Base-by-base conservation (phyloP, 2,329 filamentous ascomycete species). In the Aspergillus ochraceoroseus region DNA sequence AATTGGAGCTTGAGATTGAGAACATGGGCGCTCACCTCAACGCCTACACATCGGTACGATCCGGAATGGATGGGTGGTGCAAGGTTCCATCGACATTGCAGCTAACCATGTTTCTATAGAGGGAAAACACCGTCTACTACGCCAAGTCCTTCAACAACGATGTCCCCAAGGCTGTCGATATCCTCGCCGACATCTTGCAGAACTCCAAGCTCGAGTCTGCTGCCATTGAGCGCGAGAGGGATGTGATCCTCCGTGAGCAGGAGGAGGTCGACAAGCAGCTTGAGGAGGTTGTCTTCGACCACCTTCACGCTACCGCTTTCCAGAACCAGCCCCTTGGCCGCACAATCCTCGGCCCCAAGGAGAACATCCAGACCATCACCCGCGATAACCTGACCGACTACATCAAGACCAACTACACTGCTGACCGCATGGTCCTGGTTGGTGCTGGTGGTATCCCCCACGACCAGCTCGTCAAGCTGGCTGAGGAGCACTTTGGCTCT, bases 251-350 rank as follows among this genome's bases (percentile, higher is more conserved):
- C 61, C 85, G 92, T 63, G 92, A 98, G 73, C 92, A 94, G 61
- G 92, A 98, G 74, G 92, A 98, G 77, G 94, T 98, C 55, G 92
- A 98, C 80, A 98, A 98, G 81, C 90, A 96, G 76, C 76, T 96
- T 44, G 94, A 98, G 76, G 92, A 98, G 74, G 92, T 98, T 55
- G 94, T 98, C 46, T 98, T 98, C 63, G 92, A 98, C 74, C 92
- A 98, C 73, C 78, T 98, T 45, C 92, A 98, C 73, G 90, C 92
- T 62, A 98, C 92, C 57, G 94, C 92, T 61, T 98, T 87, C 82
- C 89, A 95, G 76, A 78, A 83, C 66, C 92, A 98, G 76, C 85
- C 92, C 49, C 82, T 98, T 46, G 92, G 92, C 70, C 89, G 92
- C 67, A 98, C 92, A 58, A 98, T 98, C 68, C 81, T 98, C 52